Evolutionary conservation across 768 basidiomycete species (phyloP).

Genomic region (Polyporus arcularius): DNA sequence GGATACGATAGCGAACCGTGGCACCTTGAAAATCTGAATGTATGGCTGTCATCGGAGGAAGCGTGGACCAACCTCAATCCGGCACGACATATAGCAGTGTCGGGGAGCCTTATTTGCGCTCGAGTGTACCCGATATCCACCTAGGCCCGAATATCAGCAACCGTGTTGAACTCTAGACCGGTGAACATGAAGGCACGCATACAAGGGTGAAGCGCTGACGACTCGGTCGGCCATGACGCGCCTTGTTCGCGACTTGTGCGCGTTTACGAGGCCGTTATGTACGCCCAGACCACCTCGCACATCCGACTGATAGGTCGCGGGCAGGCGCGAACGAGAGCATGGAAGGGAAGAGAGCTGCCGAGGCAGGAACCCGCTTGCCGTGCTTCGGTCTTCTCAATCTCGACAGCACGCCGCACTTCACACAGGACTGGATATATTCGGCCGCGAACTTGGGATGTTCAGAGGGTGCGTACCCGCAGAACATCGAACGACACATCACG

Average conservation of each 20-base stretch:
- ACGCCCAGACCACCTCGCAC: neutral
- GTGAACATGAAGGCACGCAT: neutral
- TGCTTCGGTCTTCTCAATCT: too few species aligned
- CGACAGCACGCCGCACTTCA: too few species aligned
- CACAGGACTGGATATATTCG: too few species aligned
- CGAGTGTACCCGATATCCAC: neutral
- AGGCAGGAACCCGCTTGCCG: too few species aligned
- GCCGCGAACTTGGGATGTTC: too few species aligned
- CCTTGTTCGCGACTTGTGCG: neutral
- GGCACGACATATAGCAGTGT: neutral
- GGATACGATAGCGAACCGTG: neutral
- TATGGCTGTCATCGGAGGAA: slow-evolving; percentile 4
- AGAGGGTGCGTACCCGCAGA: too few species aligned
- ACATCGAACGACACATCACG: neutral
- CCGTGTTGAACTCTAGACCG: neutral
- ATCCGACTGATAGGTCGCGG: too few species aligned
- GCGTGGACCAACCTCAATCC: slow-evolving; percentile 9
- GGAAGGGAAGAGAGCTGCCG: too few species aligned
- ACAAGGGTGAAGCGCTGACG: neutral
- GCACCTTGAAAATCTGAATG: slow-evolving; percentile 4
- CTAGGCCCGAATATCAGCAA: neutral
- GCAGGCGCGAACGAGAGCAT: too few species aligned
- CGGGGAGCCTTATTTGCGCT: neutral
- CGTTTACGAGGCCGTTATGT: neutral
- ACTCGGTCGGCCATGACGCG: neutral